These are phyloP conservation scores for Marasmius oreades DNA, from an alignment of 1,284 basidiomycete species.

Conservation along the genomic window DNA sequence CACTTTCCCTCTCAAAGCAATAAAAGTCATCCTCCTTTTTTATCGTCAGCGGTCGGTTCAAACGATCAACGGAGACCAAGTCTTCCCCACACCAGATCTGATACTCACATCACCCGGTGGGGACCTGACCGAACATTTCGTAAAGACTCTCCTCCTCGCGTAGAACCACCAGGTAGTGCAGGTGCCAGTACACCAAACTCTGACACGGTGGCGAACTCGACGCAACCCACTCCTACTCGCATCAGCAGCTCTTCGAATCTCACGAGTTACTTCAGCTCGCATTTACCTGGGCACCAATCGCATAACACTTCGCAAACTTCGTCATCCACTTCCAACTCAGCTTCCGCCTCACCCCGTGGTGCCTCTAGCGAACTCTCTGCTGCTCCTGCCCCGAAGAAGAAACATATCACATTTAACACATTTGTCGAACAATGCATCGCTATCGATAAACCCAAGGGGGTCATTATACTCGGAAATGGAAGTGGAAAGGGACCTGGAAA, in stretches of 20 bases:
- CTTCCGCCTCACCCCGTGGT: conserved; percentile 14
- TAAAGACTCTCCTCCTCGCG: conserved; percentile 66
- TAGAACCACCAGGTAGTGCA: conserved; percentile 32
- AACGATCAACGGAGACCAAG: conserved; percentile 42
- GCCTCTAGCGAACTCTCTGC: conserved; percentile 19
- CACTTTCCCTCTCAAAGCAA: conserved; percentile 16
- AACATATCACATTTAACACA: conserved; percentile 97
- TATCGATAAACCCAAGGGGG: conserved; percentile 65
- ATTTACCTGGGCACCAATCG: conserved; percentile 4
- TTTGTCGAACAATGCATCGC: conserved; percentile 98
- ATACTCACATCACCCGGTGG: conserved; percentile 67
- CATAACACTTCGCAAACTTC: conserved; percentile 12
- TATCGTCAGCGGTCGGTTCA: background rate
- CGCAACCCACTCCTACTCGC: conserved; percentile 7
- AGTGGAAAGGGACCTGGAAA: conserved; percentile 13
- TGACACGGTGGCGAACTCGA: background rate
- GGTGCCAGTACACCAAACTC: conserved; percentile 14
- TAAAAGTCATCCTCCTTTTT: conserved; percentile 13
- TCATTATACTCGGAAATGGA: conserved; percentile 15
- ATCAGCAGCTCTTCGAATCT: conserved; percentile 11
- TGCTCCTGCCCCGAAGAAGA: conserved; percentile 42
- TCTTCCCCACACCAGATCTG: conserved; percentile 78
- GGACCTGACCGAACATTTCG: conserved; percentile 50
- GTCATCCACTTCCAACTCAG: conserved; percentile 10
- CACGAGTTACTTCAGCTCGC: conserved; percentile 12